Percentiles rank a stretch among this genome's conserved stretches.
phyloP scores from a whole-genome alignment of 2,329 filamentous ascomycete species.

The Claviceps africana region DNA sequence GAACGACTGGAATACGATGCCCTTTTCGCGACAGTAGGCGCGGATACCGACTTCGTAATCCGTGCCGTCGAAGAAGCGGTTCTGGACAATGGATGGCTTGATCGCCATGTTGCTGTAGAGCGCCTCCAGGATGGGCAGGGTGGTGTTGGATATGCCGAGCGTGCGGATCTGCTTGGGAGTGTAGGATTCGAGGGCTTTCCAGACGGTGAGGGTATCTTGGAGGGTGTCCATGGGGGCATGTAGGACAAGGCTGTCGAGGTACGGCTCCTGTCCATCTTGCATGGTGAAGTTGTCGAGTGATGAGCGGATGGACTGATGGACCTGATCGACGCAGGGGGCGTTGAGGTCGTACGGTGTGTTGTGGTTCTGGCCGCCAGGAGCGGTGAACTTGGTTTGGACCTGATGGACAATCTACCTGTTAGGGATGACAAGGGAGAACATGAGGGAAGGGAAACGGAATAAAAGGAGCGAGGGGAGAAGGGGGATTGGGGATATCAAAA shows the following conservation, averaged over 20 bases:
- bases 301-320: constrained; percentile 50
- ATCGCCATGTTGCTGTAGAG: constrained; percentile 31
- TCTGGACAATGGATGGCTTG: constrained; percentile 53
- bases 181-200: constrained; percentile 51
- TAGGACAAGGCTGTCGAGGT: constrained; percentile 64
- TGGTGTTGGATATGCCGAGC: constrained; percentile 65
- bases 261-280: constrained; percentile 21
- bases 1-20: constrained; percentile 37
- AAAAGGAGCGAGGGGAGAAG: too few relatives aligned
- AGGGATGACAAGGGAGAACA: too few relatives aligned
- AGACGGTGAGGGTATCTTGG: constrained; percentile 45
- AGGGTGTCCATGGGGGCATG: constrained; percentile 39
- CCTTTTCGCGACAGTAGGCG: constrained; percentile 27
- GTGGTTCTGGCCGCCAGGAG: constrained; percentile 46
- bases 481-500: too few relatives aligned
- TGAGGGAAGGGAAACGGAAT: too few relatives aligned
- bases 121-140: constrained; percentile 38
- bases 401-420: too few relatives aligned
- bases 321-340: constrained; percentile 46
- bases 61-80: constrained; percentile 52
- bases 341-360: constrained; percentile 47
- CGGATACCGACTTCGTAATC: constrained; percentile 47
- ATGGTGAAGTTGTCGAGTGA: constrained; percentile 52
- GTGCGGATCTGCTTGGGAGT: constrained; percentile 50
- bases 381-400: constrained; percentile 77